Base-by-base conservation (phyloP, 2,329 filamentous ascomycete genomes). In the Arthroderma uncinatum region DNA sequence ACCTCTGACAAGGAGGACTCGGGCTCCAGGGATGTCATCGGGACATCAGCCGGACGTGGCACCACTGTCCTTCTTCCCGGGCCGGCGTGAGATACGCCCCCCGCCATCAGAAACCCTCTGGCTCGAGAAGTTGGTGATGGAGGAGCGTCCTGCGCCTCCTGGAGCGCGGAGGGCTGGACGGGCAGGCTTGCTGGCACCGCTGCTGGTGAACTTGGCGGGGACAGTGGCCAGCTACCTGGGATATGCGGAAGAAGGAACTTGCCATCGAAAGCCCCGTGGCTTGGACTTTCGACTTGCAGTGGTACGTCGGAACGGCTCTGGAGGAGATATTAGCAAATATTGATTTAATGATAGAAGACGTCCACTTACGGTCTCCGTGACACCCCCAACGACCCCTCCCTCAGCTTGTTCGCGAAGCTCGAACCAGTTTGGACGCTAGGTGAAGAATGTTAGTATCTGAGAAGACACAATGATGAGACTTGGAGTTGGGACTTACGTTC, bases 221-320 rank as follows among this genome's bases (percentile, higher is more conserved):
- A 50, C 47, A 6, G 21, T 34, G 47, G 47, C 47, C 47, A 50
- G 47, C 47, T 50, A 6, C 47, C 47, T 50, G 47, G 47, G 4
- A 50, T 30, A 33, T 30, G 47, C 14, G 47, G 28, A 50, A 50
- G 47, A 50, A 30, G 28, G 8, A 30, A 33, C 8, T 14, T 50
- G 4, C 14, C 14, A 33, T 50, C 47, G 28, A 33, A 16, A 33
- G 47, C 47, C 23, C 47, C 47, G 28, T 50, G 47, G 47, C 25
- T 33, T 50, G 25, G 25, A 14, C n/a, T 33, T 16, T 25, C 47
- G 28, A 50, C 8, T 50, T 16, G 47, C 14, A 33, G 14, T 50
- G 47, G 25, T 19, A 12, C 25, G 2, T 33, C n/a, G 25, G n/a
- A 37, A 37, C 14, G 28, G 10, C 4, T 33, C 42, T 48, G 14